A percentile compares a stretch with the other conserved stretches of the same genome.
Conservation (phyloP, 805 yeast species). For the Candida coquimbonensis region DNA sequence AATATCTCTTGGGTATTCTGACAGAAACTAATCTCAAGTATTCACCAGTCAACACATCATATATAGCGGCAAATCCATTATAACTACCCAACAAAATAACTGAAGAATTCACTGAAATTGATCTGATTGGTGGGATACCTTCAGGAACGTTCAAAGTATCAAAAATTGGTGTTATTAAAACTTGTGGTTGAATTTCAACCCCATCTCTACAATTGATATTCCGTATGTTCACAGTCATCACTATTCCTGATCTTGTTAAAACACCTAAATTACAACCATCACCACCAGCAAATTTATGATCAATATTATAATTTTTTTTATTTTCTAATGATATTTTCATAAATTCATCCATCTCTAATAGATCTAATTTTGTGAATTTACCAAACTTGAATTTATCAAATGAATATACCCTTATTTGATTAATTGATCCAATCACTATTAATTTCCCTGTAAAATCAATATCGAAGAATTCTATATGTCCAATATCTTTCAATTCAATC, state of each 20-base stretch:
- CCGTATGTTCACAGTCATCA: slow-evolving; percentile 15
- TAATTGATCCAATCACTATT: slow-evolving; percentile 8
- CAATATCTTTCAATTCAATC: slow-evolving; percentile 4
- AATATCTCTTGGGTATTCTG: slow-evolving; percentile 14
- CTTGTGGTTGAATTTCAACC: not conserved
- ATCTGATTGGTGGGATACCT: slow-evolving; percentile 12
- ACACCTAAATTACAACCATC: slow-evolving; percentile 23
- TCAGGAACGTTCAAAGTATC: slow-evolving; percentile 12
- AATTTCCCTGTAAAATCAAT: slow-evolving; percentile 20
- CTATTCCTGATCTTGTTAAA: slow-evolving; percentile 5
- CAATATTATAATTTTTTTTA: not conserved
- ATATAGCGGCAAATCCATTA: slow-evolving; percentile 20
- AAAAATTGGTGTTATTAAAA: slow-evolving; percentile 8
- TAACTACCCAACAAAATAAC: slow-evolving; percentile 18
- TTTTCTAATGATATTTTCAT: slow-evolving; percentile 13
- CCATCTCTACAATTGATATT: slow-evolving; percentile 2
- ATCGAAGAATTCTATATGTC: slow-evolving; percentile 9
- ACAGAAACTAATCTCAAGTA: slow-evolving; percentile 11
- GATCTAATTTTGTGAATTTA: not conserved
- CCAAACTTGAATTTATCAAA: slow-evolving; percentile 13
- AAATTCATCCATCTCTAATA: slow-evolving; percentile 8
- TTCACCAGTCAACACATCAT: slow-evolving; percentile 18
- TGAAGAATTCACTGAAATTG: slow-evolving; percentile 17
- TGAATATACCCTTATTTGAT: slow-evolving; percentile 7
- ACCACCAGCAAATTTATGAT: slow-evolving; percentile 16